Evolutionary conservation across 208 protist genomes (phyloP), one percentile per base, ranked within the genome.

Genomic region (Perkinsela sp.): DNA sequence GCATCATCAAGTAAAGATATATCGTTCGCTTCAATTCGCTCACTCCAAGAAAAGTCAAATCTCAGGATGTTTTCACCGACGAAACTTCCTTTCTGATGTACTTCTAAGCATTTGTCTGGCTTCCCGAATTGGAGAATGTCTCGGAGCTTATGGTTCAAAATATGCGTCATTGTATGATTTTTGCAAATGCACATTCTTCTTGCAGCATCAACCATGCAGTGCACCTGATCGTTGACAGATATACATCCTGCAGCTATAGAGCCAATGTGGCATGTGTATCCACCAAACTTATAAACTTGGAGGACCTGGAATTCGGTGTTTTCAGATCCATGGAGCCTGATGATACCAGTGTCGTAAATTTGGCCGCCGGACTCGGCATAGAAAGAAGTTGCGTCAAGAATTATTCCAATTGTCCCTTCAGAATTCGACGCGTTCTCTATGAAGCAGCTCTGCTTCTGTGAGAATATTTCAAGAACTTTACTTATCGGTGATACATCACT

Each of bases 141-240:
- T 66, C 87, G 78, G 32, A 98, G 85, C 29, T 92, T 93, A 79
- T 81, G 94, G 80, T 98, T 98, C 32, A 98, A 80, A 70, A 96
- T 69, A 73, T 98, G 96, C 30, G 96, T 98, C 0, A 85, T 74
- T 29, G 96, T 96, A 86, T 98, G 95, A 78, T 97, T 97, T n/a
- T 83, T 72, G 48, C 88, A 85, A 67, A 91, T 82, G 66, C 74
- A 66, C 28, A 75, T 57, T 69, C 93, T 81, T 66, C 88, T 75
- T 22, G 74, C 78, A 72, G 91, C 94, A 77, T 98, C 87, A 28
- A 97, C 86, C 31, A 87, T 74, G 48, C 88, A 76, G 48, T 80
- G 75, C 71, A 90, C 79, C 31, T 68, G 66, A n/a, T 83, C 81
- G 40, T 76, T 78, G 28, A 79, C 73, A 28, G 81, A 84, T 31